Evolutionary conservation across 805 yeast genomes (phyloP).

Genomic region (Priceomyces medius): DNA sequence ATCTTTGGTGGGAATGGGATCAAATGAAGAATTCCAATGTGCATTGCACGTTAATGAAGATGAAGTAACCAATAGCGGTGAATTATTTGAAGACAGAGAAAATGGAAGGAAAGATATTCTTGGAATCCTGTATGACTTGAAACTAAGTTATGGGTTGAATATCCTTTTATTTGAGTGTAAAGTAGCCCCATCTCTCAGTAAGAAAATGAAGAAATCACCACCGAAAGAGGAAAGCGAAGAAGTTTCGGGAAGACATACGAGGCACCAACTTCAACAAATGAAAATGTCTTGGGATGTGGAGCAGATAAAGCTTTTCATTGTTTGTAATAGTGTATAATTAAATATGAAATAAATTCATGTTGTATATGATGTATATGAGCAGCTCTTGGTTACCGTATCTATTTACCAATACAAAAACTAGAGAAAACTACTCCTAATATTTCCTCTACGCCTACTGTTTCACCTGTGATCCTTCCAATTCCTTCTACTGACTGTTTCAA

Average conservation of each 20-base stretch:
- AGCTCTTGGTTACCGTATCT: conserved; percentile 8
- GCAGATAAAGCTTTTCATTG: conserved; percentile 32
- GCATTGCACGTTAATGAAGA: conserved; percentile 38
- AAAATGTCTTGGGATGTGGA: conserved; percentile 48
- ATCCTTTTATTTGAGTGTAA: conserved; percentile 40
- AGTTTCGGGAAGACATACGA: conserved; percentile 41
- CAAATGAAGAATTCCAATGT: conserved; percentile 44
- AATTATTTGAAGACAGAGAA: conserved; percentile 27
- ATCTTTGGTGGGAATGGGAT: conserved; percentile 27
- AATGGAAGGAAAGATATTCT: conserved; percentile 18
- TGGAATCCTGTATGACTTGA: conserved; percentile 36
- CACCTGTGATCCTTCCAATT: conserved; percentile 90
- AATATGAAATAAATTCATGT: conserved; percentile 1
- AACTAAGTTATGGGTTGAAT: conserved; percentile 41
- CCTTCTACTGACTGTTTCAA: conserved; percentile 75
- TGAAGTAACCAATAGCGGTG: conserved; percentile 34
- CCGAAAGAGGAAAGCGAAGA: conserved; percentile 25
- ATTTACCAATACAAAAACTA: conserved; percentile 92
- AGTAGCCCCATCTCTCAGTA: conserved; percentile 39
- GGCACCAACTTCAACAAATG: conserved; percentile 45
- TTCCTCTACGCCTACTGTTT: conserved; percentile 85
- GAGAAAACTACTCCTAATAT: conserved; percentile 88
- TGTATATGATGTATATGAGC: conserved; percentile 6
- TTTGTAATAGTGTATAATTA: conserved; percentile 24
- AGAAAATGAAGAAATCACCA: conserved; percentile 29